Evolutionary conservation across 75 land plant species (phyloP).

Genomic region (Cupressus sempervirens): DNA sequence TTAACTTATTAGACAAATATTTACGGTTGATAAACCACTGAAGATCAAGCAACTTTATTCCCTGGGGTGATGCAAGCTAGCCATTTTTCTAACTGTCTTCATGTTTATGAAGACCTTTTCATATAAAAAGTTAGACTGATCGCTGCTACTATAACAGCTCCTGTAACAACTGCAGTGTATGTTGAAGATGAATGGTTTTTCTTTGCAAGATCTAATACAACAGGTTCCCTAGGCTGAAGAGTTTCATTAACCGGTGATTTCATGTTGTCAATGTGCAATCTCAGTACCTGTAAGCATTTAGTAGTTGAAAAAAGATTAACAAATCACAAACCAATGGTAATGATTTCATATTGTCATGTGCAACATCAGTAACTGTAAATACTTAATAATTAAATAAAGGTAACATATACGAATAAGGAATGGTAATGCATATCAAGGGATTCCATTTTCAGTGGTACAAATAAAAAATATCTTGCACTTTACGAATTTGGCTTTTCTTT

Average conservation of each 20-base stretch:
- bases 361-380: conserved; percentile 54
- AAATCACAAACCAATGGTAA: not conserved
- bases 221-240: not conserved
- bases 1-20: not conserved
- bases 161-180: conserved; percentile 33
- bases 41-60: not conserved
- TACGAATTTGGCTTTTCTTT: not conserved
- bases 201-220: conserved; percentile 4
- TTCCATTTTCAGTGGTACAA: not conserved
- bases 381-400: not conserved
- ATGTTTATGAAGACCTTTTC: conserved; percentile 33
- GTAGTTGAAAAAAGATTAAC: not conserved
- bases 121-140: conserved; percentile 51
- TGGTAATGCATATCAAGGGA: not conserved
- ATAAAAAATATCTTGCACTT: no score
- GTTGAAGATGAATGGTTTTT: conserved; percentile 11
- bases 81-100: not conserved
- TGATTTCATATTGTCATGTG: conserved; percentile 33
- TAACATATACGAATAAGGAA: not conserved
- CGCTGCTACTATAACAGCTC: conserved; percentile 43
- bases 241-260: conserved; percentile 13
- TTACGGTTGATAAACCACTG: not conserved
- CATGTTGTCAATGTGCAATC: conserved; percentile 45
- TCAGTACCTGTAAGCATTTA: conserved; percentile 40
- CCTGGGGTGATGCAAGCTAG: not conserved